Evolutionary conservation across 345 rosid genomes (phyloP).

Genomic region (Dipteronia sinensis): DNA sequence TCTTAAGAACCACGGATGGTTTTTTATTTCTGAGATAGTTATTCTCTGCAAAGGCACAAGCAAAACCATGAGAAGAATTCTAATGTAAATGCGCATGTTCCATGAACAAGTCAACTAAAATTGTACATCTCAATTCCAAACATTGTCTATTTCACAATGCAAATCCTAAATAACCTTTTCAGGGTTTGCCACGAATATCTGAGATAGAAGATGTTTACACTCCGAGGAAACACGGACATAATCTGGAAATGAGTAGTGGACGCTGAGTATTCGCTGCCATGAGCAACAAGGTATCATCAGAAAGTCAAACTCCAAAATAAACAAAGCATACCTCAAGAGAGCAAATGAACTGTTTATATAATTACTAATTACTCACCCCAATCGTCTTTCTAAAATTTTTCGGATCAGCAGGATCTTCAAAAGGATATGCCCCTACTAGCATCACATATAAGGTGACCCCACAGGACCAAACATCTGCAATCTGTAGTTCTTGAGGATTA

Average conservation of each 20-base stretch:
- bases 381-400: slow-evolving; percentile 57
- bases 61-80: not conserved
- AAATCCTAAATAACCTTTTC: slow-evolving; percentile 44
- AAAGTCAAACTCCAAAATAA: not conserved
- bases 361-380: slow-evolving; percentile 32
- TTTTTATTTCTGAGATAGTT: slow-evolving; percentile 43
- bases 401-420: slow-evolving; percentile 60
- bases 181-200: slow-evolving; percentile 58
- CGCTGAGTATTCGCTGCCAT: slow-evolving; percentile 44
- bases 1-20: slow-evolving; percentile 70
- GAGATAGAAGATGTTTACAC: slow-evolving; percentile 59
- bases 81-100: not conserved
- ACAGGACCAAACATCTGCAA: slow-evolving; percentile 71
- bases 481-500: slow-evolving; percentile 29
- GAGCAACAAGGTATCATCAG: not conserved
- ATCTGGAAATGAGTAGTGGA: slow-evolving; percentile 63
- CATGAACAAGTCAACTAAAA: not conserved
- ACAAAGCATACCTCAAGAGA: not conserved
- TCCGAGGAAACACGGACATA: slow-evolving; percentile 60
- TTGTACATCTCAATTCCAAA: not conserved
- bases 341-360: not conserved
- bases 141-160: not conserved
- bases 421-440: slow-evolving; percentile 67
- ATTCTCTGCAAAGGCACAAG: slow-evolving; percentile 34
- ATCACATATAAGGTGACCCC: slow-evolving; percentile 64